These are phyloP conservation scores for Fraxinus paxiana DNA, from an alignment of 305 asterid species.

Conservation along the genomic window DNA sequence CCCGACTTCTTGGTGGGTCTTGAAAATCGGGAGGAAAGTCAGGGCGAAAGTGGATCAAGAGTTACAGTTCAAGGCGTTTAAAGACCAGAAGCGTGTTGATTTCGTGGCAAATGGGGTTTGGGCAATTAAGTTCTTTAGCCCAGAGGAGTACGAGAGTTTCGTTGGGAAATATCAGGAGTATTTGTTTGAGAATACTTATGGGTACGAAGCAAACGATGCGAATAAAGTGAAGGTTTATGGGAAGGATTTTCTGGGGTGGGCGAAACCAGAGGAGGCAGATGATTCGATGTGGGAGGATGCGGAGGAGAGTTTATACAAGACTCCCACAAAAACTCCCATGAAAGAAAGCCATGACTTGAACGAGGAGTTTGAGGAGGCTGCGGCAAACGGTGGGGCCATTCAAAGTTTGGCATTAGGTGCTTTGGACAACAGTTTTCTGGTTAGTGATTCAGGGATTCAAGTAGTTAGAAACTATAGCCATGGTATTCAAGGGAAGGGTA, in stretches of 20 bases:
- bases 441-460: slow-evolving; percentile 85
- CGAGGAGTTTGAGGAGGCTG: slow-evolving; percentile 87
- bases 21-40: slow-evolving; percentile 68
- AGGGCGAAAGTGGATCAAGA: slow-evolving; percentile 58
- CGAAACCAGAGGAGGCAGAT: slow-evolving; percentile 83
- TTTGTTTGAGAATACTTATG: slow-evolving; percentile 81
- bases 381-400: slow-evolving; percentile 55
- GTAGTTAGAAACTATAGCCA: slow-evolving; percentile 81
- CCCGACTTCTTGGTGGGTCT: slow-evolving; percentile 48
- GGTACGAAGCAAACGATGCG: slow-evolving; percentile 73
- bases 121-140: slow-evolving; percentile 62
- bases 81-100: slow-evolving; percentile 77
- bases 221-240: slow-evolving; percentile 85
- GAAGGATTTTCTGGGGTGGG: slow-evolving; percentile 95
- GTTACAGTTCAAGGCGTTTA: slow-evolving; percentile 67
- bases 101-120: slow-evolving; percentile 81
- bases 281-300: slow-evolving; percentile 97
- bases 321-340: slow-evolving; percentile 50
- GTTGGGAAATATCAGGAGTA: slow-evolving; percentile 56
- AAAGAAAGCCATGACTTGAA: slow-evolving; percentile 50
- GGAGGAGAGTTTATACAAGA: slow-evolving; percentile 45
- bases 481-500: slow-evolving; percentile 94
- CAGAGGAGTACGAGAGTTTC: slow-evolving; percentile 55
- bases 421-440: slow-evolving; percentile 86
- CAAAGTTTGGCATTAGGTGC: slow-evolving; percentile 96